Evolutionary conservation across 352 stramenopile species (phyloP).

Genomic region (Thraustotheca clavata): DNA sequence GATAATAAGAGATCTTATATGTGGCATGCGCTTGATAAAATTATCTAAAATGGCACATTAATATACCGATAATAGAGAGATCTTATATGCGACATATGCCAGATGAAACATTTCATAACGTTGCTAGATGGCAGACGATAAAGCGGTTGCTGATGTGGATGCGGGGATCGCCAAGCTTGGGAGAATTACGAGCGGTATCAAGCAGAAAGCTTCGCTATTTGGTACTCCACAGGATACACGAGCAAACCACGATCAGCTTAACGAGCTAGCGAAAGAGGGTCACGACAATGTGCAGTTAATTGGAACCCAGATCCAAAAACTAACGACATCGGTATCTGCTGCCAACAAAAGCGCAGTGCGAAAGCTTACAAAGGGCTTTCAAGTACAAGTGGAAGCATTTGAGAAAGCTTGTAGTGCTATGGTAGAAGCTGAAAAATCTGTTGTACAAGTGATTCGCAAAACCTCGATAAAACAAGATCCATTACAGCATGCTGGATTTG

Average conservation of each 20-base stretch:
- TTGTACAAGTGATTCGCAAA: slow-evolving; percentile 68
- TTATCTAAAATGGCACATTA: no score
- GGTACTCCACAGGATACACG: slow-evolving; percentile 75
- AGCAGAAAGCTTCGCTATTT: slow-evolving; percentile 82
- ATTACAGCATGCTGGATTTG: no score
- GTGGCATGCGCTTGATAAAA: no score
- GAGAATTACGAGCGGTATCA: slow-evolving; percentile 73
- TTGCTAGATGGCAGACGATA: background rate
- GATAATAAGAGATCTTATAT: no score
- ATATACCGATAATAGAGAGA: no score
- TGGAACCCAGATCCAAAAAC: slow-evolving; percentile 62
- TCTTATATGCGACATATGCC: no score
- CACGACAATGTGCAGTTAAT: slow-evolving; percentile 75
- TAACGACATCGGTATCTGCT: slow-evolving; percentile 46
- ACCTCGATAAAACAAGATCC: slow-evolving; percentile 57
- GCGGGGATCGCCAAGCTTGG: slow-evolving; percentile 77
- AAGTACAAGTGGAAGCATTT: slow-evolving; percentile 66
- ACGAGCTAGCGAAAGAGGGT: slow-evolving; percentile 73
- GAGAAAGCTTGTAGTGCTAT: slow-evolving; percentile 63
- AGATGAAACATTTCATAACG: no score
- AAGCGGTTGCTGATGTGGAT: background rate
- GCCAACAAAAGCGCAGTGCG: slow-evolving; percentile 39
- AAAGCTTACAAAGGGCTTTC: slow-evolving; percentile 81
- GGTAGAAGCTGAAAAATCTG: slow-evolving; percentile 60
- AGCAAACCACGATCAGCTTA: slow-evolving; percentile 71